phyloP scores from a whole-genome alignment of 768 basidiomycete species.

The Suillus cothurnatus region DNA sequence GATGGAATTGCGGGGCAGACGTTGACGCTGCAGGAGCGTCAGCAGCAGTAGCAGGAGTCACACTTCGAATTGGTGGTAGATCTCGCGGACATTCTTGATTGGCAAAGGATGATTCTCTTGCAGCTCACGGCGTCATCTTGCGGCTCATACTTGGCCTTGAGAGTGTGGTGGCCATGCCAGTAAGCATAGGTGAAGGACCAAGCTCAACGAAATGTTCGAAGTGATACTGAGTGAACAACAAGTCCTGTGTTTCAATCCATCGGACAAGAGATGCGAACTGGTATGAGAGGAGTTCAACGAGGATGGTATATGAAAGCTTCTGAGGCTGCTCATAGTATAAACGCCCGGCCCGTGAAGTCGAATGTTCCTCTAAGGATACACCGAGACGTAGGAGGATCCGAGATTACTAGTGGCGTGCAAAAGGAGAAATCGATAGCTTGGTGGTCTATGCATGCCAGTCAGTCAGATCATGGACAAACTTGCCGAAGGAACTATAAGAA shows the following conservation, averaged over 20 bases:
- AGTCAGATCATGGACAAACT: not conserved
- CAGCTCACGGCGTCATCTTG: constrained; percentile 84
- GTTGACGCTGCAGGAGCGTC: constrained; percentile 34
- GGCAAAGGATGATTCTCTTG: constrained; percentile 83
- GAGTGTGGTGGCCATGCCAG: constrained; percentile 92
- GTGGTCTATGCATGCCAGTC: not conserved
- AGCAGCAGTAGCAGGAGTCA: constrained; percentile 40
- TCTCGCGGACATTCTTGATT: constrained; percentile 96
- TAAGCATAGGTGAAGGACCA: constrained; percentile 94
- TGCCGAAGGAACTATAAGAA: not conserved
- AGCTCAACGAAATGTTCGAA: constrained; percentile 96
- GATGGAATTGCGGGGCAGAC: too few species aligned
- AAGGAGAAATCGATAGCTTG: not conserved
- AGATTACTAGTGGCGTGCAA: not conserved
- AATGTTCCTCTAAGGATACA: not conserved
- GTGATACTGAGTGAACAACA: constrained; percentile 80
- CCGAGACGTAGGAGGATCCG: not conserved
- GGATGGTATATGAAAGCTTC: constrained; percentile 92
- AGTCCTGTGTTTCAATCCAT: constrained; percentile 99
- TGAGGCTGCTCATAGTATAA: constrained; percentile 86
- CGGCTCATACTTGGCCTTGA: constrained; percentile 92
- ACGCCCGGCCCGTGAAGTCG: not conserved
- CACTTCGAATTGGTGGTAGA: constrained; percentile 96
- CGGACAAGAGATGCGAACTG: constrained; percentile 98
- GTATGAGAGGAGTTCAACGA: constrained; percentile 96